Evolutionary conservation across 2,329 filamentous ascomycete genomes (phyloP).

Genomic region (Pseudogymnoascus sp.): DNA sequence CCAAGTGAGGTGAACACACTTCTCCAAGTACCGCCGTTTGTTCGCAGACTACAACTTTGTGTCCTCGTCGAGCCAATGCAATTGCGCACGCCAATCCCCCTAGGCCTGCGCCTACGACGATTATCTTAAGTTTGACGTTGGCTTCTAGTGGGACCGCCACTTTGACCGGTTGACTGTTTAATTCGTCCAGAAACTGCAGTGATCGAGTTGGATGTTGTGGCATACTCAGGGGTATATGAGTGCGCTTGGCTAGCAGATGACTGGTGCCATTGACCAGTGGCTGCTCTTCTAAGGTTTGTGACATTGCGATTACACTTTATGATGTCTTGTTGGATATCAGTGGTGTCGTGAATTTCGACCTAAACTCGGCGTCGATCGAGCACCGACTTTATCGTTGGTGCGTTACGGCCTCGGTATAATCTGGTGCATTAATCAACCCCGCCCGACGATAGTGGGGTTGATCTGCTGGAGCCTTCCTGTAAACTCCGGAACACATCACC

Average conservation of each 20-base stretch:
- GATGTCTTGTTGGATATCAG: neutral
- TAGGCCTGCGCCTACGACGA: constrained; percentile 36
- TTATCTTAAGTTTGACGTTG: constrained; percentile 15
- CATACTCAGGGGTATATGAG: neutral
- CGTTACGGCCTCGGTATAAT: neutral
- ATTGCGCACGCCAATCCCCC: constrained; percentile 35
- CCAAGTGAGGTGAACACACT: constrained; percentile 20
- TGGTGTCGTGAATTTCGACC: neutral
- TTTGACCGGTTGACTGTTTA: neutral
- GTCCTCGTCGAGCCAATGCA: constrained; percentile 30
- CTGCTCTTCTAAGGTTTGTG: neutral
- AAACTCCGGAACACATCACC: neutral
- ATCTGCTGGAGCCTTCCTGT: neutral
- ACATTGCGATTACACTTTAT: neutral
- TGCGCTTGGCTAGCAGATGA: neutral
- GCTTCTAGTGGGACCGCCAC: constrained; percentile 1
- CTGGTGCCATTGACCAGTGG: neutral
- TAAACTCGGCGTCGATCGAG: neutral
- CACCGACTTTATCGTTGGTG: neutral
- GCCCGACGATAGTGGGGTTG: neutral
- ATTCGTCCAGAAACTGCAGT: constrained; percentile 11
- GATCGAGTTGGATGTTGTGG: constrained; percentile 11
- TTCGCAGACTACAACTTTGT: constrained; percentile 34
- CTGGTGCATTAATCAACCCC: neutral
- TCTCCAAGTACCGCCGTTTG: constrained; percentile 33